These are phyloP conservation scores for Saprolegnia parasitica DNA, from an alignment of 352 stramenopile genomes.

Conservation along the genomic window DNA sequence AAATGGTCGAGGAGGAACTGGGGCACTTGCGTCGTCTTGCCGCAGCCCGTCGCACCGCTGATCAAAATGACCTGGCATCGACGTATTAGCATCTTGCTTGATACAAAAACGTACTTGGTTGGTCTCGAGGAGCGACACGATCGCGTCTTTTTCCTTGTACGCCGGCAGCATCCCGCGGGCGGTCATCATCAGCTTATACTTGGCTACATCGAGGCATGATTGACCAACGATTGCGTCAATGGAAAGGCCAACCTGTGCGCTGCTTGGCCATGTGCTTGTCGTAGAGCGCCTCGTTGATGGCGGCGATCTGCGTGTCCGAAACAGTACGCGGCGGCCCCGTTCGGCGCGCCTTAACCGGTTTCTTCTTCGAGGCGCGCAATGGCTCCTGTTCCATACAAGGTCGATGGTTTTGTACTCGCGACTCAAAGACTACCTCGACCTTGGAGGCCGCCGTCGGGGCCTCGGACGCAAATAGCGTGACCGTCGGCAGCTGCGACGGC, in stretches of 20 bases:
- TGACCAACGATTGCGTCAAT: constrained; percentile 37
- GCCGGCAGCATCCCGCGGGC: constrained; percentile 57
- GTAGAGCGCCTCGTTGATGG: background rate
- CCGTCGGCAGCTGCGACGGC: constrained; percentile 33
- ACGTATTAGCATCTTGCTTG: constrained; percentile 31
- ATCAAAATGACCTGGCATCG: constrained; percentile 91
- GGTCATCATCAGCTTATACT: constrained; percentile 57
- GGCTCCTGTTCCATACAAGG: no score
- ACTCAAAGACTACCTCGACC: no score
- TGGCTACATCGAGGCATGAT: constrained; percentile 41
- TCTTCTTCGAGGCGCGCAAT: background rate
- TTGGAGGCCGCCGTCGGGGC: constrained; percentile 30
- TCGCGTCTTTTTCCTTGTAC: constrained; percentile 46
- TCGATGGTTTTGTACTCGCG: no score
- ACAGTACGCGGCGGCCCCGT: background rate
- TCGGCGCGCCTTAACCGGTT: background rate
- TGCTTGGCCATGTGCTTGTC: constrained; percentile 27
- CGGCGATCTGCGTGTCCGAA: background rate
- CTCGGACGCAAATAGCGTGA: constrained; percentile 32
- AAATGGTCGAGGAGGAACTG: constrained; percentile 96
- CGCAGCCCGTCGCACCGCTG: constrained; percentile 93
- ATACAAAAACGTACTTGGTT: constrained; percentile 18
- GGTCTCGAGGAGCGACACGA: constrained; percentile 35
- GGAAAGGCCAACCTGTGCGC: background rate
- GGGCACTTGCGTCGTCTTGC: constrained; percentile 95